phyloP scores from a whole-genome alignment of 2,329 filamentous ascomycete genomes.

The Gremmenia infestans region DNA sequence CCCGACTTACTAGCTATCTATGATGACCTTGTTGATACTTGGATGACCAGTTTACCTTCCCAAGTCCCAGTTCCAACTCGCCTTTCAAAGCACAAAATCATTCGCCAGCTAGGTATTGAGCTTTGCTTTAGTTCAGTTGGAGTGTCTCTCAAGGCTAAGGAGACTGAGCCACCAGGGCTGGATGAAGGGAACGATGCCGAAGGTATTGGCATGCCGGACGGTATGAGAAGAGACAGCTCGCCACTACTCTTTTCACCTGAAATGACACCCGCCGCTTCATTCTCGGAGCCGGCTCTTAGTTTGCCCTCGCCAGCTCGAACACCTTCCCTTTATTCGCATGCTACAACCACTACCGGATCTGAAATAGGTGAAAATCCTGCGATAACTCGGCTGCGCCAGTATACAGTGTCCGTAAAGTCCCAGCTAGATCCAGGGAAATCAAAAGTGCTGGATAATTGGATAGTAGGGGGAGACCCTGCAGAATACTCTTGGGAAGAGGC shows the following conservation, averaged over 20 bases:
- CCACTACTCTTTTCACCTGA: conserved; percentile 20
- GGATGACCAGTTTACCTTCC: conserved; percentile 27
- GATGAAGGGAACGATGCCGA: neutral
- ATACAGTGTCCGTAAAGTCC: conserved; percentile 29
- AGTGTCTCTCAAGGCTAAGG: conserved; percentile 21
- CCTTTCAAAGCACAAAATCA: conserved; percentile 25
- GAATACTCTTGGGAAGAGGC: conserved; percentile 29
- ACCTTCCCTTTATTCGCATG: conserved; percentile 26
- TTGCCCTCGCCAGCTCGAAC: conserved; percentile 5
- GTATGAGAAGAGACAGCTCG: conserved; percentile 13
- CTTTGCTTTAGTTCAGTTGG: conserved; percentile 28
- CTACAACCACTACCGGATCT: conserved; percentile 14
- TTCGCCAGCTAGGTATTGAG: conserved; percentile 28
- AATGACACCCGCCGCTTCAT: conserved; percentile 1
- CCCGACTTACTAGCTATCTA: conserved; percentile 26
- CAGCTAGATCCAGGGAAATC: conserved; percentile 24
- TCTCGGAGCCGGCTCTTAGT: conserved; percentile 12
- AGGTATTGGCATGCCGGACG: conserved; percentile 1
- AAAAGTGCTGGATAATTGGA: conserved; percentile 34
- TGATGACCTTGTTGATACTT: conserved; percentile 26
- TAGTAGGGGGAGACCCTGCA: conserved; percentile 31
- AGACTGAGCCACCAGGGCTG: neutral
- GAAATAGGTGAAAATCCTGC: conserved; percentile 28
- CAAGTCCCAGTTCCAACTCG: conserved; percentile 22
- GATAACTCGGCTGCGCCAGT: conserved; percentile 33